These are phyloP conservation scores for Pseudogymnoascus sp. DNA, from an alignment of 2,329 filamentous ascomycete genomes.

Conservation along the genomic window DNA sequence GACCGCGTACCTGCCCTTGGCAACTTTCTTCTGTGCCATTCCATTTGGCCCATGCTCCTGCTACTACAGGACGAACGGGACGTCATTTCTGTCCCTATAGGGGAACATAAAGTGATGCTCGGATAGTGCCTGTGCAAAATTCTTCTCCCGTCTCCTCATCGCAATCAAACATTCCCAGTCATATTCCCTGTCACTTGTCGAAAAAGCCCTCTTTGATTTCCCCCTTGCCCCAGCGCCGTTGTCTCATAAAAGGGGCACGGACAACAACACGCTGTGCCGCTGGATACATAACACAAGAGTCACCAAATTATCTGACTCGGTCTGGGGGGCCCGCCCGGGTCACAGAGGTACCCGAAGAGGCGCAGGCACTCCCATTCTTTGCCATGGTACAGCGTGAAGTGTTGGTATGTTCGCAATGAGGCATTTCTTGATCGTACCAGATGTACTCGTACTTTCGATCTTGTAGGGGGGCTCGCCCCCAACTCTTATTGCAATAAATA, in stretches of 20 bases:
- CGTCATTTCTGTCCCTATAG: conserved; percentile 2
- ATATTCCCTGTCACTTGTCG: conserved; percentile 3
- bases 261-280: conserved; percentile 5
- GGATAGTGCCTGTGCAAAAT: not conserved
- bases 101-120: not conserved
- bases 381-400: not conserved
- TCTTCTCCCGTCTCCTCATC: conserved; percentile 2
- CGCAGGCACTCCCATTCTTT: conserved; percentile 3
- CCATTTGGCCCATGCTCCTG: conserved; percentile 3
- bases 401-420: not conserved
- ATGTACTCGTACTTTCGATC: not conserved
- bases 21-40: not conserved
- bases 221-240: not conserved
- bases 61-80: not conserved
- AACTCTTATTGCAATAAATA: conserved; percentile 4
- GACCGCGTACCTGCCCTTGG: conserved; percentile 4
- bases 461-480: conserved; percentile 1
- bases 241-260: conserved; percentile 9
- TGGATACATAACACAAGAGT: conserved; percentile 5
- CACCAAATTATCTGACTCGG: conserved; percentile 2
- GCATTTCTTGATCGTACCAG: not conserved
- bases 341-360: not conserved
- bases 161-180: conserved; percentile 8
- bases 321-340: not conserved
- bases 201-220: not conserved